Base-by-base conservation (phyloP, 768 basidiomycete species). In the Tulasnella sp. region DNA sequence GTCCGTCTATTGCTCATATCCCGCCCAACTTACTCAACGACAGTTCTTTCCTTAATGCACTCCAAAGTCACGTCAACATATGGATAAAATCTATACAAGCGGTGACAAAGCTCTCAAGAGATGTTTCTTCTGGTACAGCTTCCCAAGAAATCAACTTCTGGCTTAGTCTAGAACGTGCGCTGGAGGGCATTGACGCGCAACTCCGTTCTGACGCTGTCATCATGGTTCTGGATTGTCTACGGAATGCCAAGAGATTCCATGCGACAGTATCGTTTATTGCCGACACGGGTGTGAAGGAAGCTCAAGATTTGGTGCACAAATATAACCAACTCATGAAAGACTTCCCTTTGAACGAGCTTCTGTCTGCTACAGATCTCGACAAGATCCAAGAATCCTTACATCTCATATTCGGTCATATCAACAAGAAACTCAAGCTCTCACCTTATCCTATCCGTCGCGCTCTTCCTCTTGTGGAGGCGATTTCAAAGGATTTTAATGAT, bases 101-200 rank as follows among this genome's bases (percentile, higher is more conserved):
- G 0, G 91, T 98, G 45, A 98, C 95, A 5, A 95, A 93, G 63
- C 77, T 99, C n/a, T 81, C 78, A 2, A 73, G 95, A 20, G 93
- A 98, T 60, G 93, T 98, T 28, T 73, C 81, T 0, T 87, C 86
- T 4, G 93, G 93, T 2, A 98, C 93, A 0, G 93, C 95, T 2
- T 92, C 89, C 0, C 95, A 99, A 62, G 95, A 98, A 64, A 91
- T 99, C 71, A 98, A 98, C 65, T 98, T 99, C 61, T 98, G 95
- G 95, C 71, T 98, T 20, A 86, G 83, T 63, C 73, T 99, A 64
- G 95, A 99, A 64, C 72, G 86, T 37, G 91, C 91, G 5, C 65
- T 99, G 56, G 95, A 98, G 60, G 83, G 78, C 0, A 98, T 98
- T 60, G 92, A 96, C 61, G 70, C 78, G 0, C 95, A 99, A 61